These are phyloP conservation scores for Phialemoniopsis sp. DNA, from an alignment of 2,329 filamentous ascomycete species.

Conservation along the genomic window DNA sequence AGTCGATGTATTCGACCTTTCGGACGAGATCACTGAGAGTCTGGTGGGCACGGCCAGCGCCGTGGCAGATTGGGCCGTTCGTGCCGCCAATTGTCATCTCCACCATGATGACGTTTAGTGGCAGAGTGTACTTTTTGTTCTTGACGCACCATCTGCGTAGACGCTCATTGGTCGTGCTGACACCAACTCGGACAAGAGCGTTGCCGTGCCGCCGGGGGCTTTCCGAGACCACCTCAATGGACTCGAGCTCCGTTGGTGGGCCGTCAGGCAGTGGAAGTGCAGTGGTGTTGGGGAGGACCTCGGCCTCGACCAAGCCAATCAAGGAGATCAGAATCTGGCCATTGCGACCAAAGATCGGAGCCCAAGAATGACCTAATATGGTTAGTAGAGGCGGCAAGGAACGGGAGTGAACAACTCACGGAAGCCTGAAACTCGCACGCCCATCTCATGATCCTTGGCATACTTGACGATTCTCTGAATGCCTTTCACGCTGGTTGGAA, in stretches of 20 bases:
- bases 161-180: conserved; percentile 38
- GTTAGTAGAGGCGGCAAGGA: not conserved
- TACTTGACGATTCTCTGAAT: conserved; percentile 33
- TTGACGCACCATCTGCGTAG: conserved; percentile 38
- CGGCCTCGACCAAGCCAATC: conserved; percentile 29
- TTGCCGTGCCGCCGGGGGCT: conserved; percentile 19
- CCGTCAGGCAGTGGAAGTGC: conserved; percentile 20
- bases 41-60: conserved; percentile 35
- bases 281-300: conserved; percentile 29
- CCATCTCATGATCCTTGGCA: conserved; percentile 24
- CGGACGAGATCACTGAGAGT: conserved; percentile 41
- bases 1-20: conserved; percentile 42
- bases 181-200: conserved; percentile 33
- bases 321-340: conserved; percentile 37
- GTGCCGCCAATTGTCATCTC: conserved; percentile 42
- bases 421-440: conserved; percentile 35
- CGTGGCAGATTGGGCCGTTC: conserved; percentile 41
- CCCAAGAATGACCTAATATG: conserved; percentile 30
- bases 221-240: conserved; percentile 25
- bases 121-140: conserved; percentile 32
- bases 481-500: conserved; percentile 33
- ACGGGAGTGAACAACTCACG: conserved; percentile 11
- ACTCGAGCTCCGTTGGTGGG: conserved; percentile 28
- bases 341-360: conserved; percentile 30
- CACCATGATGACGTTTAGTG: conserved; percentile 41